Conservation (phyloP, 495 filamentous ascomycete genomes). For the Lophiostoma macrostomum region DNA sequence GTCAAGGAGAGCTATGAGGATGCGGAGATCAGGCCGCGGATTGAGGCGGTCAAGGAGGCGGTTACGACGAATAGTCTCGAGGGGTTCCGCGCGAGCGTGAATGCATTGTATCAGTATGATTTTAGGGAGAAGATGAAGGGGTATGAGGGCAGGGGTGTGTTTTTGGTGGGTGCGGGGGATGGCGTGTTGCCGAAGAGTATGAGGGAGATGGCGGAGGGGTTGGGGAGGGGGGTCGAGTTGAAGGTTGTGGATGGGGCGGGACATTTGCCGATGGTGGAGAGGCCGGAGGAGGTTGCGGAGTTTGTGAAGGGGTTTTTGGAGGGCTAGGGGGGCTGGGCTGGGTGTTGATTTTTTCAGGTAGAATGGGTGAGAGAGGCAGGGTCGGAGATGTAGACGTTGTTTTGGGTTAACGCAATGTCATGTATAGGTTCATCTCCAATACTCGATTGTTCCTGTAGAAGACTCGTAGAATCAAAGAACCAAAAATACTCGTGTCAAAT, state of each 20-base stretch:
- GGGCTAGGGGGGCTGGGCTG: too few relatives aligned
- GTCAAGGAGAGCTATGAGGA: slow-evolving; percentile 58
- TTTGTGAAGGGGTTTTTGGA: slow-evolving; percentile 57
- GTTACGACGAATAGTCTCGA: slow-evolving; percentile 62
- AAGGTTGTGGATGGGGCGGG: slow-evolving; percentile 63
- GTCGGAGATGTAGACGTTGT: background rate
- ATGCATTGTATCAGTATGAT: slow-evolving; percentile 75
- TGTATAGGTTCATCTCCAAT: too few relatives aligned
- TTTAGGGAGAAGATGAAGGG: slow-evolving; percentile 60
- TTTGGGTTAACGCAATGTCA: background rate
- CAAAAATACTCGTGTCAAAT: too few relatives aligned
- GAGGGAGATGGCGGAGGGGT: slow-evolving; percentile 61
- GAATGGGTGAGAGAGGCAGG: background rate
- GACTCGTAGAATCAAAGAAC: too few relatives aligned
- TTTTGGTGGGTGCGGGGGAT: slow-evolving; percentile 69
- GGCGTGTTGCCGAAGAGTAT: slow-evolving; percentile 74
- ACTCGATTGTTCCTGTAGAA: too few relatives aligned
- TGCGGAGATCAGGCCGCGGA: slow-evolving; percentile 45
- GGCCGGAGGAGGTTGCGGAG: slow-evolving; percentile 61
- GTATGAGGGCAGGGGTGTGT: slow-evolving; percentile 57
- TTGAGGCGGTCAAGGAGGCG: slow-evolving; percentile 55
- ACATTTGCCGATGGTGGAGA: slow-evolving; percentile 81
- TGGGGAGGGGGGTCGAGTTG: slow-evolving; percentile 56
- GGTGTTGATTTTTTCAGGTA: too few relatives aligned
- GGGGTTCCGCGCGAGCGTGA: slow-evolving; percentile 66